Base-by-base conservation (phyloP, 805 yeast genomes). In the Candida ovalis region DNA sequence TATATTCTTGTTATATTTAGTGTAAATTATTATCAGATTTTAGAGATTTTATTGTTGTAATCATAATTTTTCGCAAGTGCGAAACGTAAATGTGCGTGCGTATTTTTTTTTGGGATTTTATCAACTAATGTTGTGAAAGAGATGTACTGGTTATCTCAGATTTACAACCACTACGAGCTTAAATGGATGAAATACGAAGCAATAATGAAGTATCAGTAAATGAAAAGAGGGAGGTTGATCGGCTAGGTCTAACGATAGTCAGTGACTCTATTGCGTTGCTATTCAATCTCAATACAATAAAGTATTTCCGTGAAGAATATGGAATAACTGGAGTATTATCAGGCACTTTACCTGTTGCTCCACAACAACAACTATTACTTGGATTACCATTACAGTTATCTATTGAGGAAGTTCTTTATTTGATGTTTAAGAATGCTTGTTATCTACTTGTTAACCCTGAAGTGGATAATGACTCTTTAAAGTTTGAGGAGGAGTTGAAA, bases 301-400 rank as follows among this genome's bases (percentile, higher is more conserved):
- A 75, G 54, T 47, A 46, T 21, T 71, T 90, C 6, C 71, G 97
- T 21, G 71, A 72, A 27, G 35, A 56, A 2, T 67, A 77, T 39
- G 88, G 88, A 13, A 75, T 94, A 1, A 74, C 82, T 21, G 99
- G 99, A 0, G 80, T 84, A 1, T 70, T 92, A 15, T 69, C 80
- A 0, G 99, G 99, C 0, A 86, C 97, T 0, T 68, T 94, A 27
- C 87, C 97, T 0, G 75, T 81, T 42, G 89, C 91, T n/a, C 94
- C 97, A 2, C 99, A 94, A 63, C 99, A 92, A 60, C 90, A 89
- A 59, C 73, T 83, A n/a, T 86, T 91, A 58, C 70, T 88, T 37
- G 95, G 96, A 0, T 67, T 91, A 2, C 99, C 99, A 0, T 65
- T 94, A 44, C 80, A 81, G 58, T 69, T 92, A 40, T 74, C 81